Conservation (phyloP, 805 yeast genomes). For the Maudiozyma pseudohumilis region DNA sequence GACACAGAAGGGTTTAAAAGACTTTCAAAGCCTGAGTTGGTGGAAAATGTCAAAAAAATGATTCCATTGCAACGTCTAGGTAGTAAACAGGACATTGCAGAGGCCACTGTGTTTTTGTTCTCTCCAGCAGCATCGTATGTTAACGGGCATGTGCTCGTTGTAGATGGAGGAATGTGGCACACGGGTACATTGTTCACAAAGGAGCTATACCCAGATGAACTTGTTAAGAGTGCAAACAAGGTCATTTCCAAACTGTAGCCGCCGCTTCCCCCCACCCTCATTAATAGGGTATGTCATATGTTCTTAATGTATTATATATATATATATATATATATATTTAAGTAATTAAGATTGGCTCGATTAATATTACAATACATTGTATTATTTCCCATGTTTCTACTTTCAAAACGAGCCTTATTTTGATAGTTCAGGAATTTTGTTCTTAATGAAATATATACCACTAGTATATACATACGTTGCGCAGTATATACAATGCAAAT, state of each 20-base stretch:
- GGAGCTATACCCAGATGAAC: conserved; percentile 36
- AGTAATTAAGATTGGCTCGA: no score
- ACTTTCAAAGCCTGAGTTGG: conserved; percentile 37
- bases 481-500: no score
- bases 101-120: conserved; percentile 73
- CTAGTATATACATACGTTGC: no score
- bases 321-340: no score
- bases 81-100: conserved; percentile 68
- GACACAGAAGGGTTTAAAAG: conserved; percentile 81
- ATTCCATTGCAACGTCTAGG: conserved; percentile 61
- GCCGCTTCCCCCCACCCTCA: no score
- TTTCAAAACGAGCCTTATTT: no score
- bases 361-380: no score
- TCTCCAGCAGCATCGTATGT: conserved; percentile 74
- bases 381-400: no score
- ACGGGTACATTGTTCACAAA: conserved; percentile 38
- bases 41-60: conserved; percentile 33
- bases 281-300: no score
- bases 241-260: conserved; percentile 32
- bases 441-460: no score
- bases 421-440: no score
- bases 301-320: no score
- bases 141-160: conserved; percentile 68
- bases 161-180: conserved; percentile 92
- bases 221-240: conserved; percentile 23